Evolutionary conservation across 2,329 filamentous ascomycete genomes (phyloP).

Genomic region (Dothiorella sarmentorum): DNA sequence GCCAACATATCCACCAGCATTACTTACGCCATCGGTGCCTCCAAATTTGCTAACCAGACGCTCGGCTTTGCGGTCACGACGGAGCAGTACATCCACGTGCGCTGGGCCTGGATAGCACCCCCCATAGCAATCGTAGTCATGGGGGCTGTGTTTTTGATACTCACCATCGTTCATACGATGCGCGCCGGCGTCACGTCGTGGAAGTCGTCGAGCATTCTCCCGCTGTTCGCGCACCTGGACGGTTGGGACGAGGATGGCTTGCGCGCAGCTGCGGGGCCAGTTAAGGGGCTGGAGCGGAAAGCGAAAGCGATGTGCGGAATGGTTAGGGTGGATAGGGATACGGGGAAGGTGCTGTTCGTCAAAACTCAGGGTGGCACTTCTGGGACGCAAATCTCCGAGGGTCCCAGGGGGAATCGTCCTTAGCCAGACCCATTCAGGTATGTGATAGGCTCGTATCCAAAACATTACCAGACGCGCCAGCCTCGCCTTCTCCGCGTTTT

Average conservation of each 20-base stretch:
- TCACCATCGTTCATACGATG: not conserved
- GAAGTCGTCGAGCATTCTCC: not conserved
- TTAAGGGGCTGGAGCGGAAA: not conserved
- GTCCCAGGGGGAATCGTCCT: no score
- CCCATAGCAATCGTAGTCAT: not conserved
- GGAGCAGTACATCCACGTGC: not conserved
- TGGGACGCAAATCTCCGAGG: not conserved
- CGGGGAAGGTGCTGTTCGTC: constrained; percentile 25
- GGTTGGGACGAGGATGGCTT: not conserved
- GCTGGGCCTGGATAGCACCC: not conserved
- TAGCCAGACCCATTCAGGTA: no score
- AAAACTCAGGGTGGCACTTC: not conserved
- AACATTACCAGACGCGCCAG: no score
- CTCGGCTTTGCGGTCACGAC: not conserved
- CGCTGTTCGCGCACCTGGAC: not conserved
- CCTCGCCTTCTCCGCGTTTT: no score
- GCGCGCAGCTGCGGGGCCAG: not conserved
- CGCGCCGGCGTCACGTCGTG: not conserved
- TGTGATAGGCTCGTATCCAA: no score
- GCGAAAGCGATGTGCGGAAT: not conserved
- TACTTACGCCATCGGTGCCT: not conserved
- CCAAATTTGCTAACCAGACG: not conserved
- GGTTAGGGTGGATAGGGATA: not conserved
- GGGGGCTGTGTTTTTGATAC: not conserved
- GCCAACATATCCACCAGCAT: not conserved